Base-by-base conservation (phyloP, 2,329 filamentous ascomycete species). In the Beauveria varroae region DNA sequence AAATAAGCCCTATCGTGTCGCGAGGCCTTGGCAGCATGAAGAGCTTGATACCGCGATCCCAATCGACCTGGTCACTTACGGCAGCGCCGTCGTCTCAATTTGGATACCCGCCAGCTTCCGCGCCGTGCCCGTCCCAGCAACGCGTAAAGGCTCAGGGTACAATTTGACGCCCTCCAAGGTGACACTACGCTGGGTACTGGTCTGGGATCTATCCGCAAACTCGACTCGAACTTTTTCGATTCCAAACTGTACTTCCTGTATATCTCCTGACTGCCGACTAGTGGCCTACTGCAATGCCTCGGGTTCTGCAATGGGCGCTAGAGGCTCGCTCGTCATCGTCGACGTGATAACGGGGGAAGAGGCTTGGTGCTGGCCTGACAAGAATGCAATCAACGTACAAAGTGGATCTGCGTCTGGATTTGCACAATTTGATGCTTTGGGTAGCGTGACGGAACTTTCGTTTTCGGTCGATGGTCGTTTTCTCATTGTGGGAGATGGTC, bases 1-100 rank as follows among this genome's bases (percentile, higher is more conserved):
- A 5, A 67, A 67, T 47, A 69, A 68, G 24, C 75, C 75, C 0
- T 74, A 75, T 66, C 69, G 73, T 22, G 67, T 74, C 8, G 70
- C 73, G 7, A 64, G 70, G 5, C 74, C 75, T 1, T 73, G 71
- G 73, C 70, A 74, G 55, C 73, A 76, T 63, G 61, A 67, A 1
- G 74, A 76, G 63, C 68, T 77, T 16, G 73, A 75, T 37, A 76
- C 74, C 5, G 75, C 75, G 3, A 68, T 77, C 2, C 74, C 75
- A 1, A 70, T 67, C 12, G 70, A 72, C 20, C 68, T 77, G 2
- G 68, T 68, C 3, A 72, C 74, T 0, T 75, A 76, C 62, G 75
- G 74, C 20, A 73, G 70, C 60, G 67, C 73, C 0, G 72, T 73
- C 6, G 72, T 76, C 1, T 77, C 74, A 8, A 73, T 77, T 28